A percentile compares a stretch with the other conserved stretches of the same genome.
Conservation (phyloP, 192 early-diverging fungal genomes). For the Funneliformis geosporum region DNA sequence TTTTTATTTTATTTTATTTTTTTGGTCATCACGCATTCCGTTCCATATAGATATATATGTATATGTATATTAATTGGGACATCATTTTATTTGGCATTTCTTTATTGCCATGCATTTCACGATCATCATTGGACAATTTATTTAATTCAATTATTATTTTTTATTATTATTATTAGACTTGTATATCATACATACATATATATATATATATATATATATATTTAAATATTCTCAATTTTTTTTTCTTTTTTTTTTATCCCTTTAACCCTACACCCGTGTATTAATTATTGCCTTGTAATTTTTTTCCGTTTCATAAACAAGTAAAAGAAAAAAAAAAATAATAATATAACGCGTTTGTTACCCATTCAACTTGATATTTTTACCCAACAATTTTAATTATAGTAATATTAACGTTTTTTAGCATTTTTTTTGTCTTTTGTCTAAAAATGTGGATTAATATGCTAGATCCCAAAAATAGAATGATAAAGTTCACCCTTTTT, state of each 20-base stretch:
- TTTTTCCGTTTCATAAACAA: background rate
- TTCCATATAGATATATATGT: background rate
- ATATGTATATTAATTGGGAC: background rate
- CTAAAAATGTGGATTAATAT: no score
- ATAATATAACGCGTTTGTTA: no score
- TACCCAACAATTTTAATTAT: no score
- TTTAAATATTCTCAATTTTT: no score
- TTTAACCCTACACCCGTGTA: background rate
- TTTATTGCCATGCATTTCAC: background rate
- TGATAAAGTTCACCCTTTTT: no score
- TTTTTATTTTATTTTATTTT: background rate
- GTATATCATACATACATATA: background rate
- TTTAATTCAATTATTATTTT: background rate
- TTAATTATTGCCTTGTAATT: background rate
- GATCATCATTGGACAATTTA: background rate
- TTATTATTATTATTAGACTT: background rate
- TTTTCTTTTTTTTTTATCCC: background rate
- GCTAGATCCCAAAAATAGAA: no score
- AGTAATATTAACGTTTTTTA: no score
- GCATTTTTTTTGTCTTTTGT: no score
- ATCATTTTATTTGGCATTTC: background rate
- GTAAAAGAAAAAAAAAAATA: background rate
- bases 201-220: background rate
- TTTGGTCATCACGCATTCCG: background rate
- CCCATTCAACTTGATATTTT: no score